These are phyloP conservation scores for Biscutella laevigata DNA, from an alignment of 441 rosid species.

Conservation along the genomic window DNA sequence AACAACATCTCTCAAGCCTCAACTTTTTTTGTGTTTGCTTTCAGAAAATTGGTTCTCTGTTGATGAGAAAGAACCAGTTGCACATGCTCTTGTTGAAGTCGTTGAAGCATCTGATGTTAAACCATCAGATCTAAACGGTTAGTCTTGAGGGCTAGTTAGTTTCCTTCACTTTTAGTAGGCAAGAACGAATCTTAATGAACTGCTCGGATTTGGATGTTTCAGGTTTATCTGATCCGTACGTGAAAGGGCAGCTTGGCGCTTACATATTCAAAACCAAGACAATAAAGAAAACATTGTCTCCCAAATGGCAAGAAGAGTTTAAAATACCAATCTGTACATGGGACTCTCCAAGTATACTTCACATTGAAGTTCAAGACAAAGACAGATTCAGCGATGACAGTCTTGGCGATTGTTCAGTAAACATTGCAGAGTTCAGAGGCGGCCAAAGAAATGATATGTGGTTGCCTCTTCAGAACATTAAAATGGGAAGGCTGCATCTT, in stretches of 20 bases:
- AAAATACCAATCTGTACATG: slow-evolving; percentile 68
- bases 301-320: slow-evolving; percentile 88
- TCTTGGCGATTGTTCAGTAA: slow-evolving; percentile 68
- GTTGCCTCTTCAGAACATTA: slow-evolving; percentile 70
- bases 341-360: slow-evolving; percentile 57
- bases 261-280: slow-evolving; percentile 68
- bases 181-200: background rate
- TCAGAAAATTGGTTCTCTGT: slow-evolving; percentile 82
- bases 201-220: slow-evolving; percentile 20
- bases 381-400: slow-evolving; percentile 71
- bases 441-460: slow-evolving; percentile 76
- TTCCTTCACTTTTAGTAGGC: background rate
- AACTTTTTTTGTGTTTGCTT: slow-evolving; percentile 1
- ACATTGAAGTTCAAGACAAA: slow-evolving; percentile 73
- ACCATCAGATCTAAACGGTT: slow-evolving; percentile 82
- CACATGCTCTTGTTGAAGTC: slow-evolving; percentile 66
- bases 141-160: slow-evolving; percentile 14
- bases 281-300: slow-evolving; percentile 61
- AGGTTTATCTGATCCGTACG: slow-evolving; percentile 94
- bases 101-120: slow-evolving; percentile 75
- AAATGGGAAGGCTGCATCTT: slow-evolving; percentile 75
- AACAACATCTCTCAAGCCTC: background rate
- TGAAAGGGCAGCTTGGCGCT: slow-evolving; percentile 78
- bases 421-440: slow-evolving; percentile 52
- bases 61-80: slow-evolving; percentile 68